Conservation (phyloP, 768 basidiomycete genomes). For the Botryobasidium botryosum region DNA sequence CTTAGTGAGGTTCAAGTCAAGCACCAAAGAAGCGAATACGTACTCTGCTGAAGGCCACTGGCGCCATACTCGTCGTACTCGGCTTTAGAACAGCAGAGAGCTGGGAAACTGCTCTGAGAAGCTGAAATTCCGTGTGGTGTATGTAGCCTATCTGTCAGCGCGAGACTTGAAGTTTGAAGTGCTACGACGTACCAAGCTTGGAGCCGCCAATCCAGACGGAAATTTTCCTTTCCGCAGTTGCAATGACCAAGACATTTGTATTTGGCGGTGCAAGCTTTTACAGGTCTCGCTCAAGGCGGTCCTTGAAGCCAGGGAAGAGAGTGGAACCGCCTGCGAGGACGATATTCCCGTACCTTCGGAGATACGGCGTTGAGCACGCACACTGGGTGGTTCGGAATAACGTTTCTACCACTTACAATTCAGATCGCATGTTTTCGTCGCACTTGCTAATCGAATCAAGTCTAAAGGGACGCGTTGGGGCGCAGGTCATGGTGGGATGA, state of each 20-base stretch:
- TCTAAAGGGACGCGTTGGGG: constrained; percentile 5
- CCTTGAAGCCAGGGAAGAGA: constrained; percentile 91
- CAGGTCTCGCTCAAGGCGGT: constrained; percentile 89
- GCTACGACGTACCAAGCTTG: constrained; percentile 27
- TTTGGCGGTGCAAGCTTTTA: constrained; percentile 64
- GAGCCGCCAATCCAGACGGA: constrained; percentile 88
- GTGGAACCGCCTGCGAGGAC: constrained; percentile 73
- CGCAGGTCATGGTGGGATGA: neutral
- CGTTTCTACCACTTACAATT: constrained; percentile 13
- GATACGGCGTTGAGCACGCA: neutral
- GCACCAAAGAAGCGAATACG: neutral
- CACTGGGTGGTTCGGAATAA: neutral
- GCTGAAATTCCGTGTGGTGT: constrained; percentile 28
- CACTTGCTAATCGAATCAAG: constrained; percentile 41
- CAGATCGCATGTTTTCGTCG: constrained; percentile 27
- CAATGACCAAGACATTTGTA: constrained; percentile 91
- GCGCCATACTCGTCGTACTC: constrained; percentile 80
- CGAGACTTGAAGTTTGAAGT: neutral
- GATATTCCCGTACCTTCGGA: constrained; percentile 55
- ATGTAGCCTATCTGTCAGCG: neutral
- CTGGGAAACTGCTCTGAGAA: constrained; percentile 87
- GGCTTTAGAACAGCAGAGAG: constrained; percentile 82
- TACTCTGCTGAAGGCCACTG: constrained; percentile 54
- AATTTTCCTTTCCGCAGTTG: constrained; percentile 85
- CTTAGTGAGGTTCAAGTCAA: no score